phyloP scores from a whole-genome alignment of 805 yeast genomes.

The Naumovozyma dairenensis region DNA sequence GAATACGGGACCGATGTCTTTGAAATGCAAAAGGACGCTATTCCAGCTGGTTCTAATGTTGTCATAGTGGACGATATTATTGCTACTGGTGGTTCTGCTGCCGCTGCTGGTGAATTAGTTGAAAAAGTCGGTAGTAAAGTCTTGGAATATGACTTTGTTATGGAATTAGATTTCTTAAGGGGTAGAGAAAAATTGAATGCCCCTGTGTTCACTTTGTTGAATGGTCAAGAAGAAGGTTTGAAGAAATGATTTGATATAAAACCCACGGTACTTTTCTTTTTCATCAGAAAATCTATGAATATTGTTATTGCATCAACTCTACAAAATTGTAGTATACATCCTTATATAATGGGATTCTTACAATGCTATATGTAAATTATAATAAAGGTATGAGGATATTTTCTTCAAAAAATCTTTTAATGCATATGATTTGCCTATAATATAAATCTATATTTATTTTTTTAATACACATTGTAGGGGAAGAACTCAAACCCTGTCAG shows the following conservation, averaged over 20 bases:
- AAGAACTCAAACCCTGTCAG: too few species aligned
- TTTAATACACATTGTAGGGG: too few species aligned
- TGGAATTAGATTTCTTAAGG: slow-evolving; percentile 91
- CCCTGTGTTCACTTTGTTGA: slow-evolving; percentile 80
- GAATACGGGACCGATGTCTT: slow-evolving; percentile 90
- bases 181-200: slow-evolving; percentile 84
- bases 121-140: slow-evolving; percentile 57
- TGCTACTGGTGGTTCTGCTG: slow-evolving; percentile 97
- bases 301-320: too few species aligned
- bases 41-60: slow-evolving; percentile 72
- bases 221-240: slow-evolving; percentile 60
- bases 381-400: too few species aligned
- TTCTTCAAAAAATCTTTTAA: too few species aligned
- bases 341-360: too few species aligned
- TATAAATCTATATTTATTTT: too few species aligned
- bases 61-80: slow-evolving; percentile 90
- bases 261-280: background rate
- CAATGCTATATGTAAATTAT: too few species aligned
- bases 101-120: slow-evolving; percentile 84
- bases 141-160: slow-evolving; percentile 73
- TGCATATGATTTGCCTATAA: too few species aligned
- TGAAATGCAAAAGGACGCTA: slow-evolving; percentile 76
- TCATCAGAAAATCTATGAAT: background rate
- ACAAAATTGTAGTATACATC: too few species aligned
- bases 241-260: slow-evolving; percentile 15